phyloP scores from a whole-genome alignment of 2,329 filamentous ascomycete species.

The Penicillium expansum region DNA sequence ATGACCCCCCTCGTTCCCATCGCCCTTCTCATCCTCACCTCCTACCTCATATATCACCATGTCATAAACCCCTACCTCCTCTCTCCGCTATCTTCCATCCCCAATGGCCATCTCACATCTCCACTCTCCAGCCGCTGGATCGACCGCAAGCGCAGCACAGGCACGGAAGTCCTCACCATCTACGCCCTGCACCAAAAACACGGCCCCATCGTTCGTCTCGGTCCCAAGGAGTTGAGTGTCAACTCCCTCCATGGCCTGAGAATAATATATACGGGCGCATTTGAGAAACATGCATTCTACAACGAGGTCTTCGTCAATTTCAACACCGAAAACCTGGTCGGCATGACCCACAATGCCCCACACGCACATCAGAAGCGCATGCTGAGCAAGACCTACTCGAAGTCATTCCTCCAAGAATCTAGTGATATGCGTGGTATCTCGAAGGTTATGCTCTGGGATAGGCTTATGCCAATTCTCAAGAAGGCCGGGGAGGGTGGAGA shows the following conservation, averaged over 20 bases:
- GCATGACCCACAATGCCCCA: conserved; percentile 54
- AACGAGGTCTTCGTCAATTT: conserved; percentile 63
- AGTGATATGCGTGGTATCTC: conserved; percentile 54
- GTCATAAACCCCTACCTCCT: conserved; percentile 39
- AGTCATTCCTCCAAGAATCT: conserved; percentile 63
- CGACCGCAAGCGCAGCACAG: conserved; percentile 52
- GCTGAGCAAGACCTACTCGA: conserved; percentile 72
- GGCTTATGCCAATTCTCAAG: conserved; percentile 56
- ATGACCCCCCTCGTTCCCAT: conserved; percentile 9
- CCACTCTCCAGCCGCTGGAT: conserved; percentile 64
- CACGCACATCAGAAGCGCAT: conserved; percentile 70
- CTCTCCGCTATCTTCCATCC: conserved; percentile 61
- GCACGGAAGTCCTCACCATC: conserved; percentile 58
- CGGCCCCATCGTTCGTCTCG: conserved; percentile 60
- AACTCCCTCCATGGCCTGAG: conserved; percentile 58
- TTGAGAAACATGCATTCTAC: conserved; percentile 68
- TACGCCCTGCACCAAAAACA: conserved; percentile 53
- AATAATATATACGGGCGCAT: conserved; percentile 65
- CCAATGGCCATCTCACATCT: conserved; percentile 62
- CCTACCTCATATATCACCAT: conserved; percentile 20
- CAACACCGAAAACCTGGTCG: conserved; percentile 63
- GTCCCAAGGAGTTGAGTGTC: conserved; percentile 63
- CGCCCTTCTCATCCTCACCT: conserved; percentile 12
- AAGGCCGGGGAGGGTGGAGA: conserved; percentile 17
- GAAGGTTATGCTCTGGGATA: conserved; percentile 53